Percentiles rank a stretch among this genome's conserved stretches.
These are phyloP conservation scores for Suhomyces sp. DNA, from an alignment of 805 yeast species.

Conservation along the genomic window DNA sequence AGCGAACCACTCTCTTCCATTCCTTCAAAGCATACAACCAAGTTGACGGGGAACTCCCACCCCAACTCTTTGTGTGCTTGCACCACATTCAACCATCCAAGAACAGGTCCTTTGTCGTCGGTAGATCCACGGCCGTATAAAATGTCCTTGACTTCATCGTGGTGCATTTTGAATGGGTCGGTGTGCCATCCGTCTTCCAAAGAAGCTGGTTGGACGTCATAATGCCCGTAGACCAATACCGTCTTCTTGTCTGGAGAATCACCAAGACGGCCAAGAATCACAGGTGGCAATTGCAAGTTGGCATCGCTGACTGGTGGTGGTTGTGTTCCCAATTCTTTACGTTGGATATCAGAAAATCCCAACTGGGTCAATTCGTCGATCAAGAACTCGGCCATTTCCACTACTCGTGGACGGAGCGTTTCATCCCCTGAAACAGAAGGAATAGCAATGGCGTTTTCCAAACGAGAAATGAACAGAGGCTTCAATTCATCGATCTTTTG, in stretches of 20 bases:
- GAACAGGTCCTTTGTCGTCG: slow-evolving; percentile 97
- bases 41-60: slow-evolving; percentile 87
- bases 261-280: slow-evolving; percentile 89
- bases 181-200: slow-evolving; percentile 93
- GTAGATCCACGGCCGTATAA: slow-evolving; percentile 92
- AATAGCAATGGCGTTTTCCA: slow-evolving; percentile 83
- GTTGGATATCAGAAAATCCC: slow-evolving; percentile 80
- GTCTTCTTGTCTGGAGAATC: slow-evolving; percentile 79
- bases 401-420: slow-evolving; percentile 80
- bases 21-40: slow-evolving; percentile 93
- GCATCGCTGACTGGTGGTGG: slow-evolving; percentile 82
- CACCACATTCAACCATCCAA: slow-evolving; percentile 92
- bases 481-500: slow-evolving; percentile 69
- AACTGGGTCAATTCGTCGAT: slow-evolving; percentile 62
- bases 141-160: slow-evolving; percentile 58
- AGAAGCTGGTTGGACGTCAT: slow-evolving; percentile 97
- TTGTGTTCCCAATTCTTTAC: slow-evolving; percentile 81
- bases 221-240: slow-evolving; percentile 91
- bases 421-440: slow-evolving; percentile 95
- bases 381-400: slow-evolving; percentile 84
- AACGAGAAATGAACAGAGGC: slow-evolving; percentile 67
- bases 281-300: slow-evolving; percentile 80
- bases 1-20: slow-evolving; percentile 98
- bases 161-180: slow-evolving; percentile 78
- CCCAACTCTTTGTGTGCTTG: slow-evolving; percentile 87